Percentiles rank a stretch among this genome's conserved stretches.
Evolutionary conservation across 1,284 basidiomycete species (phyloP).

Genomic region (Tylopilus sp.): DNA sequence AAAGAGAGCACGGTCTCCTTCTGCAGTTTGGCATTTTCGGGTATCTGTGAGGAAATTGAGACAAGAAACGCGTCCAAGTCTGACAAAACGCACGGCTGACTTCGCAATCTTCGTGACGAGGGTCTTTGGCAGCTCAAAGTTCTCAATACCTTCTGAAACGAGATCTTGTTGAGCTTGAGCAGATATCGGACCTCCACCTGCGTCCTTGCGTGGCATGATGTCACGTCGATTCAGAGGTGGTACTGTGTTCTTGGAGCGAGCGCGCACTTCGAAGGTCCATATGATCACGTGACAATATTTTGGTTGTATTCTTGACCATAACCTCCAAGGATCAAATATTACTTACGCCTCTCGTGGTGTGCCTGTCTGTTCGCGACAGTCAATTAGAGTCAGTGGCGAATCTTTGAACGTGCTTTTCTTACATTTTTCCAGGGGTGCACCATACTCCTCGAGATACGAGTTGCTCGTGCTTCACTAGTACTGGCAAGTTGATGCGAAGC

Average conservation of each 20-base stretch:
- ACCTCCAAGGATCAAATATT: neutral
- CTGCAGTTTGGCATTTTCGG: constrained; percentile 87
- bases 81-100: constrained; percentile 61
- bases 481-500: constrained; percentile 18
- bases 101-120: constrained; percentile 88
- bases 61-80: neutral
- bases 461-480: neutral
- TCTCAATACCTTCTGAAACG: constrained; percentile 84
- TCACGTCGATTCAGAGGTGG: constrained; percentile 1
- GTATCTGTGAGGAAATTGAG: constrained; percentile 63
- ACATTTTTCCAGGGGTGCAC: neutral
- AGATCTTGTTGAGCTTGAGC: constrained; percentile 82
- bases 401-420: neutral
- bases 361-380: neutral
- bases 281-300: neutral
- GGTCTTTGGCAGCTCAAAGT: constrained; percentile 87
- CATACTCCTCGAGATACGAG: neutral
- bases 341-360: neutral
- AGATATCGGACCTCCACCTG: constrained; percentile 59
- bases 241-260: too few relatives aligned
- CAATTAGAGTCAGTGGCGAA: constrained; percentile 5
- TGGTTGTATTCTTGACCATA: neutral
- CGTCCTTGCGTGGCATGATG: constrained; percentile 73
- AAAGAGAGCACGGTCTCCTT: constrained; percentile 88
- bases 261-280: too few relatives aligned